Evolutionary conservation across 2,329 filamentous ascomycete species (phyloP), one percentile per base, ranked within the genome.

Genomic region (Arthroderma sp.): DNA sequence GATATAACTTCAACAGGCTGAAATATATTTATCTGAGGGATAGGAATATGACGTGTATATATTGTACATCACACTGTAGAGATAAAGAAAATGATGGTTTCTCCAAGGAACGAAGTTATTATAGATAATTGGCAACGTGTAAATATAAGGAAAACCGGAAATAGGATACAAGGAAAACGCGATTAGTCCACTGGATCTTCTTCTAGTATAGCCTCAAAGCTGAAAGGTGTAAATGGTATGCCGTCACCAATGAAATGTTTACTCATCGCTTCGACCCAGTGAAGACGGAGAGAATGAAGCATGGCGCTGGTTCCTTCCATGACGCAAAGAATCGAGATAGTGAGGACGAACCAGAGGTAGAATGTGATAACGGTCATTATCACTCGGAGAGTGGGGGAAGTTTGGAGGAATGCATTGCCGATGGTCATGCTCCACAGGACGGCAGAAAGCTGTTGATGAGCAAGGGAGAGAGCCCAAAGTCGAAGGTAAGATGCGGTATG

Each of bases 401-500:
- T 68, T 55, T 79, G 81, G 23, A 75, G 74, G 59, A 98, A 86
- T 2, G 88, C 86, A 55, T 84, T 85, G 31, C 80, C 86, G 54
- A 98, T 79, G 1, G 93, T 98, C 93, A 98, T 98, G 66, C 81
- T 81, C 93, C 93, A 98, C 52, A 98, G 81, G 62, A 98, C 93
- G 63, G 91, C 86, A 53, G 89, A 95, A 60, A 98, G 84, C 80
- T 97, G 93, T 73, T 98, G 93, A 78, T 98, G 93, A 33, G 93
- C 93, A 60, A 98, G 85, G 1, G 93, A 98, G 65, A 98, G 74
- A 33, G 93, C 93, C 93, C 93, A 98, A 47, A 98, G 87, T 78
- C 93, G 93, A 52, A 98, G 86, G 74, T 98, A 98, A 0, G 93
- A 98, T 3, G 93, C 93, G 3, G 94, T 98, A 76, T 98, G 93